Conservation (phyloP, 805 yeast species). For the Kazachstania taianensis region DNA sequence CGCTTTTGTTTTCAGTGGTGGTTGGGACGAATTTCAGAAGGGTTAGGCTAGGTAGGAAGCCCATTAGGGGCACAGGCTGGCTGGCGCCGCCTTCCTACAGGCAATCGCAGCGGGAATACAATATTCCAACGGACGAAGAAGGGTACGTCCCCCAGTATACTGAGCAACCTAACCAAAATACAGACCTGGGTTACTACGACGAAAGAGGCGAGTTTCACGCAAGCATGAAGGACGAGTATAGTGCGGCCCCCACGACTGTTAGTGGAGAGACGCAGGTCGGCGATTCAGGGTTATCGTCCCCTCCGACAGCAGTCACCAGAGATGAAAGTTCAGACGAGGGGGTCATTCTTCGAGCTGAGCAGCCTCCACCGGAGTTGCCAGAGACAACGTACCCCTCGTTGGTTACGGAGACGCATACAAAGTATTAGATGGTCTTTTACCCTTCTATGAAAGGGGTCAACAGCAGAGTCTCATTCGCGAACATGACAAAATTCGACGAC, state of each 20-base stretch:
- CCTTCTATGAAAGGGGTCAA: too few relatives aligned
- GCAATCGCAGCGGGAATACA: conserved; percentile 50
- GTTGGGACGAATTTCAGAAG: conserved; percentile 8
- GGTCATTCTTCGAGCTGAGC: too few relatives aligned
- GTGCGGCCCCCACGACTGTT: neutral
- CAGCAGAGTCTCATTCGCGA: too few relatives aligned
- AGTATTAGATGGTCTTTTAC: too few relatives aligned
- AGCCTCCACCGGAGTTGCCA: too few relatives aligned
- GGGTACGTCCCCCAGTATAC: conserved; percentile 60
- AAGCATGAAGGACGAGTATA: conserved; percentile 19
- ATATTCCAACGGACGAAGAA: conserved; percentile 26
- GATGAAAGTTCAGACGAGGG: too few relatives aligned
- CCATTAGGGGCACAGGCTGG: conserved; percentile 60
- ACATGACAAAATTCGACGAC: too few relatives aligned
- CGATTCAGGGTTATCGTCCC: neutral
- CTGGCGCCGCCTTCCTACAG: conserved; percentile 49
- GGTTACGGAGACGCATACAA: too few relatives aligned
- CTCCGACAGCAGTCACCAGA: neutral
- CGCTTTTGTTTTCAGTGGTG: conserved; percentile 1
- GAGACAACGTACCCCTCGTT: too few relatives aligned
- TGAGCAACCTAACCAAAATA: conserved; percentile 46
- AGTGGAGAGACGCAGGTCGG: too few relatives aligned
- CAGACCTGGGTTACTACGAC: conserved; percentile 76
- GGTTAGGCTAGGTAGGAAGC: conserved; percentile 31
- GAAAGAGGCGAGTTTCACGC: conserved; percentile 40